Evolutionary conservation across 495 filamentous ascomycete genomes (phyloP).

Genomic region (Xylaria nigripes): DNA sequence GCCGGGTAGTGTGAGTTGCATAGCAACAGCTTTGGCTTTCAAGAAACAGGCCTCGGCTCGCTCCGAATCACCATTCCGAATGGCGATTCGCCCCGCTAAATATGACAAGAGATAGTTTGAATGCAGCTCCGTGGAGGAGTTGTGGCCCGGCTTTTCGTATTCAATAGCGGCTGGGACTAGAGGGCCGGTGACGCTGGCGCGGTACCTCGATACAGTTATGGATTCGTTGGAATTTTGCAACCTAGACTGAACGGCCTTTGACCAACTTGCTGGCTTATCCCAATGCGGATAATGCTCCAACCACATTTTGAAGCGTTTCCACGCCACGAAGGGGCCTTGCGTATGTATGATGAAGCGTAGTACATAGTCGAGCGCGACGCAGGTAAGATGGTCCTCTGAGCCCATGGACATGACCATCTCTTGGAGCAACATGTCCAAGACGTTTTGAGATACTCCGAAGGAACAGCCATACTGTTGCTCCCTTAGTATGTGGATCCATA

Average conservation of each 20-base stretch:
- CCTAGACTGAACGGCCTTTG: neutral
- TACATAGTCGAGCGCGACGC: conserved; percentile 6
- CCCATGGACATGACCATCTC: conserved; percentile 4
- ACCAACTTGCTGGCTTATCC: conserved; percentile 5
- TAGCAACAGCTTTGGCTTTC: conserved; percentile 4
- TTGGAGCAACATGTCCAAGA: conserved; percentile 5
- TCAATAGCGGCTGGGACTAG: neutral
- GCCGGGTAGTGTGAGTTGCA: neutral
- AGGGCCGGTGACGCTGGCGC: neutral
- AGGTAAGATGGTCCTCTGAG: conserved; percentile 8
- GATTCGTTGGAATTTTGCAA: neutral
- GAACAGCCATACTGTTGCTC: neutral
- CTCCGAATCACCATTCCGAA: conserved; percentile 5
- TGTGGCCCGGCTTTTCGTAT: neutral
- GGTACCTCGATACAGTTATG: neutral
- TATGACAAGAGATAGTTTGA: conserved; percentile 6
- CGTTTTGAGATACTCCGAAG: neutral
- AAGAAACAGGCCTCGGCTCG: conserved; percentile 10
- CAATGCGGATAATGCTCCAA: neutral
- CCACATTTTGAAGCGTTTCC: conserved; percentile 7
- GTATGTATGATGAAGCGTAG: conserved; percentile 8
- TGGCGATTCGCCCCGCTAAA: conserved; percentile 7
- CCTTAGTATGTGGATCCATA: conserved; percentile 9
- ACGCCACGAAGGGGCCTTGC: conserved; percentile 2
- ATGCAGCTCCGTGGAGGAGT: neutral